phyloP scores from a whole-genome alignment of 768 basidiomycete genomes.

The Pulveroboletus frians region DNA sequence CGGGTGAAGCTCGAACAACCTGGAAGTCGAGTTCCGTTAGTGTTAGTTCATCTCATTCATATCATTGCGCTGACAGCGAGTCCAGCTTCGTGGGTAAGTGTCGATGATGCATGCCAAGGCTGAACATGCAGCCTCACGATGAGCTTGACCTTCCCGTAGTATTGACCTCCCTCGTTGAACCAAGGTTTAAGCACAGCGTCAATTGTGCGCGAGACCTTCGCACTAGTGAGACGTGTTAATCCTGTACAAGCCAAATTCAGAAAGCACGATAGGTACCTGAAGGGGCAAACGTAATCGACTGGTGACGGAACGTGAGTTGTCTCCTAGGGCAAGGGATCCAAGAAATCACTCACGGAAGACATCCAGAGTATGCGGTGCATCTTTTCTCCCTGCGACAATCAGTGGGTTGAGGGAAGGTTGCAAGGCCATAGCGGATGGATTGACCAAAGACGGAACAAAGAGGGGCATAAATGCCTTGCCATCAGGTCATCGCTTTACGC shows the following conservation, averaged over 20 bases:
- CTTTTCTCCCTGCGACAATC: conserved; percentile 51
- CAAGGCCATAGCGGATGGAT: conserved; percentile 54
- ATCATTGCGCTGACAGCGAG: conserved; percentile 52
- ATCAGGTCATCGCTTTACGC: too few species aligned
- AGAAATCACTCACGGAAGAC: conserved; percentile 54
- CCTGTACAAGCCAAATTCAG: neutral
- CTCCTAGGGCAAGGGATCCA: neutral
- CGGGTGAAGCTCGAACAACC: conserved; percentile 67
- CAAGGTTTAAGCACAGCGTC: conserved; percentile 57
- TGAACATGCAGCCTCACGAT: conserved; percentile 70
- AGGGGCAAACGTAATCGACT: conserved; percentile 90
- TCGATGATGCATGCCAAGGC: conserved; percentile 77
- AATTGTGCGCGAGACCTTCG: conserved; percentile 56
- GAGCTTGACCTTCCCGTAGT: conserved; percentile 67
- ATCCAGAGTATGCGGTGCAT: conserved; percentile 75
- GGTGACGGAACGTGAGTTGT: neutral
- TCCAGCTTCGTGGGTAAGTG: conserved; percentile 73
- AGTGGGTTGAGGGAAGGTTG: conserved; percentile 68
- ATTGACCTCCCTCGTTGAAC: conserved; percentile 53
- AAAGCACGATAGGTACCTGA: conserved; percentile 41
- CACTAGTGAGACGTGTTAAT: conserved; percentile 33
- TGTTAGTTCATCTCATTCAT: neutral
- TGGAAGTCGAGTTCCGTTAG: conserved; percentile 21
- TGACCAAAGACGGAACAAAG: too few species aligned
- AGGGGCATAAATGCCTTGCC: too few species aligned